phyloP scores from a whole-genome alignment of 768 basidiomycete species.

The Wakefieldia striispora region DNA sequence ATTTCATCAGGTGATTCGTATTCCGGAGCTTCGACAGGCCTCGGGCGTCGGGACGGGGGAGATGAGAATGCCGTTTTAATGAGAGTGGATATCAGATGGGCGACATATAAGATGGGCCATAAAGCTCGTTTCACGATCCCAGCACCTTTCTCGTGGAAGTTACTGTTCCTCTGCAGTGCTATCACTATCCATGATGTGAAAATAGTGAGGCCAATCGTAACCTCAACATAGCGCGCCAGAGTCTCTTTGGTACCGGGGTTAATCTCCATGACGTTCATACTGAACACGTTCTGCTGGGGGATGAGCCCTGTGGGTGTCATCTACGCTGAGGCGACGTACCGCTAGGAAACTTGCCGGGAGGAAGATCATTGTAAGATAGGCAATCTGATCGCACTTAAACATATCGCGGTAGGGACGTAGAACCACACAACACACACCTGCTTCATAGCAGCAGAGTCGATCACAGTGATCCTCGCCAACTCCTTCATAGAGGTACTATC shows the following conservation, averaged over 20 bases:
- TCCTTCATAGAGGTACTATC: slow-evolving; percentile 51
- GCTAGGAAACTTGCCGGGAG: slow-evolving; percentile 49
- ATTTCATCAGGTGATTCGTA: too few relatives aligned
- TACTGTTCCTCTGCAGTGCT: slow-evolving; percentile 40
- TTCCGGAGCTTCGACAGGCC: background rate
- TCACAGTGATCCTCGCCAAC: slow-evolving; percentile 45
- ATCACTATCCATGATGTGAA: slow-evolving; percentile 56
- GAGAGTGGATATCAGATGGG: background rate
- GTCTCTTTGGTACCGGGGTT: slow-evolving; percentile 20
- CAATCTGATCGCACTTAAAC: slow-evolving; percentile 28
- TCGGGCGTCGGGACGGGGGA: background rate
- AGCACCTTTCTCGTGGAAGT: slow-evolving; percentile 6
- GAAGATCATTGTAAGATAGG: slow-evolving; percentile 61
- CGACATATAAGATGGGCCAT: slow-evolving; percentile 23
- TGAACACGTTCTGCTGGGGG: slow-evolving; percentile 29
- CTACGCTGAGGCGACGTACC: slow-evolving; percentile 12
- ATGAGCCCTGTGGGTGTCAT: slow-evolving; percentile 4
- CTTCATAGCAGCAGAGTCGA: slow-evolving; percentile 42
- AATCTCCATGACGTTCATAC: slow-evolving; percentile 34
- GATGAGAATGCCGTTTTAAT: background rate
- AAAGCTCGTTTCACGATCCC: slow-evolving; percentile 4
- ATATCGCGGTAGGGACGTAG: background rate
- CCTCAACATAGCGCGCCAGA: slow-evolving; percentile 38
- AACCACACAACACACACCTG: slow-evolving; percentile 20
- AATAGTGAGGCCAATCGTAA: slow-evolving; percentile 48